Evolutionary conservation across 257 asterid species (phyloP).

Genomic region (Lithospermum erythrorhizon): DNA sequence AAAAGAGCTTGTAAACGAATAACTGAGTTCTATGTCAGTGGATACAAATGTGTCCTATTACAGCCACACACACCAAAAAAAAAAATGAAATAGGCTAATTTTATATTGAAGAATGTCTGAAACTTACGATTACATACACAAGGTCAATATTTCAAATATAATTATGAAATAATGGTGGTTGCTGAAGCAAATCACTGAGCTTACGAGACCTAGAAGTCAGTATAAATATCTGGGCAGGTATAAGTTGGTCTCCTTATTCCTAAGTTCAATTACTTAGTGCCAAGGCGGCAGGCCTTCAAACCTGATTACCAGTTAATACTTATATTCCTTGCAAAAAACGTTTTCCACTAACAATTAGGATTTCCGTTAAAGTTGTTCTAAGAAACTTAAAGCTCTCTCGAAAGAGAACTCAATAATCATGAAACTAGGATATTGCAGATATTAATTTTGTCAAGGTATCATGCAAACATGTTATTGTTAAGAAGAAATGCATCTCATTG

Average conservation of each 20-base stretch:
- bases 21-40: too few relatives aligned
- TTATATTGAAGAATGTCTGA: not conserved
- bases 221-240: not conserved
- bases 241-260: not conserved
- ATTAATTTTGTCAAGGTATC: not conserved
- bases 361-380: not conserved
- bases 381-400: not conserved
- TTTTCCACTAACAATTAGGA: not conserved
- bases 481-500: not conserved
- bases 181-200: not conserved
- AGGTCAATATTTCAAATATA: too few relatives aligned
- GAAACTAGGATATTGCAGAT: not conserved
- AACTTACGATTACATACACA: too few relatives aligned
- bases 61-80: too few relatives aligned
- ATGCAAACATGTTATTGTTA: not conserved
- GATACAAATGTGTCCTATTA: too few relatives aligned
- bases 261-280: not conserved
- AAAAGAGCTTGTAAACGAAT: too few relatives aligned
- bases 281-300: too few relatives aligned
- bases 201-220: not conserved
- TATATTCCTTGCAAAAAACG: not conserved
- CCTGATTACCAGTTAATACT: not conserved
- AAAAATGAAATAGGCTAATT: too few relatives aligned
- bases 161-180: not conserved
- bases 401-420: not conserved